Evolutionary conservation across 495 filamentous ascomycete genomes (phyloP), one percentile per base, ranked within the genome.

Genomic region (Aspergillus mulundensis): DNA sequence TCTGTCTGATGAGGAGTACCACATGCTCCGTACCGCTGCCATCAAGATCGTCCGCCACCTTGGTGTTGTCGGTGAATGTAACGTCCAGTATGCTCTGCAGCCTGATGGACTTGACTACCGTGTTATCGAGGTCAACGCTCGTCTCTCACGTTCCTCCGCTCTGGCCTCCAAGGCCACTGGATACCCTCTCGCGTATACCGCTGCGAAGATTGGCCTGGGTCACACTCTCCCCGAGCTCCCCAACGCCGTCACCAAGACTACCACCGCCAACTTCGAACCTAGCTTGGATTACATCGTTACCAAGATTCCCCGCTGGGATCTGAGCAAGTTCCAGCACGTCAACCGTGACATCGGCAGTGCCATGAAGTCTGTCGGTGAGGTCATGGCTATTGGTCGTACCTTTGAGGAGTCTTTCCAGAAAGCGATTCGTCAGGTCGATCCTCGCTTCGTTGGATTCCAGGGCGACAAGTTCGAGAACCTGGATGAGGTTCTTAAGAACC

Each of bases 371-470:
- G 93, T 98, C 44, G 93, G 93, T 56, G 93, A 98, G 73, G 93
- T 98, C 47, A 98, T 98, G 93, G 94, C 93, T 49, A 98, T 98
- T 71, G 93, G 93, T 57, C 84, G 93, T 68, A 97, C 94, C 38
- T 98, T 96, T 61, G 94, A 98, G 72, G 93, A 98, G 75, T 95
- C 90, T n/a, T 93, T 98, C 70, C 93, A 98, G 72, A 98, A 98
- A 75, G 93, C 93, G 59, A 93, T 96, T 64, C 87, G 93, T 43
- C 91, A 96, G 77, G 93, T 98, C 55, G 93, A 98, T 69, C 92
- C 93, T 51, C 83, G 81, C 57, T 98, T 87, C 70, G 68, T 92
- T 57, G 93, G 93, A 61, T 93, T 98, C 77, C 94, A 98, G 78
- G 93, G 93, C 53, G 94, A 87, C 65, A 83, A 93, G 62, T 98